These are phyloP conservation scores for Gaertneriomyces sp. DNA, from an alignment of 192 early-diverging fungal genomes.

Conservation along the genomic window DNA sequence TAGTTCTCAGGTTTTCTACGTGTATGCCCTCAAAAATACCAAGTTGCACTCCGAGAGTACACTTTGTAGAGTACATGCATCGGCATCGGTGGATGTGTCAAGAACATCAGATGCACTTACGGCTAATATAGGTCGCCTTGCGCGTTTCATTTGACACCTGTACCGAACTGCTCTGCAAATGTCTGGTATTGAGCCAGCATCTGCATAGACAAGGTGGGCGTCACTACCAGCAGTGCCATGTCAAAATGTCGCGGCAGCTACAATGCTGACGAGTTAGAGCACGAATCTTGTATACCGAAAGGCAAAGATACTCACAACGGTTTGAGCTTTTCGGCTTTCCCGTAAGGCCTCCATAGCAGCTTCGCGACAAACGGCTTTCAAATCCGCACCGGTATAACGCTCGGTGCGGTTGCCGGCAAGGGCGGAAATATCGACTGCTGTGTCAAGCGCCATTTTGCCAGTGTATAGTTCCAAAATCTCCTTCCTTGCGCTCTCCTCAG, in stretches of 20 bases:
- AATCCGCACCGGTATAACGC: conserved; percentile 76
- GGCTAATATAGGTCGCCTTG: too few species aligned
- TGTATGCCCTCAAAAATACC: too few species aligned
- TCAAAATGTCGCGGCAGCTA: conserved; percentile 52
- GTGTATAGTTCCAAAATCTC: conserved; percentile 71
- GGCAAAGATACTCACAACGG: conserved; percentile 19
- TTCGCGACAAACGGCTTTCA: conserved; percentile 63
- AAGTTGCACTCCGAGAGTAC: too few species aligned
- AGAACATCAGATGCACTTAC: too few species aligned
- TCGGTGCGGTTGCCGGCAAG: conserved; percentile 55
- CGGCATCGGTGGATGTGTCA: too few species aligned
- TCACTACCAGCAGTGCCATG: conserved; percentile 49
- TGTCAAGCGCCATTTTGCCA: conserved; percentile 50
- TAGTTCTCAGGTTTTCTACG: too few species aligned
- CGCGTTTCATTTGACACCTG: neutral
- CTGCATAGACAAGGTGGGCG: conserved; percentile 61
- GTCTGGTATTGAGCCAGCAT: conserved; percentile 58
- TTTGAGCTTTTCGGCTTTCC: conserved; percentile 11
- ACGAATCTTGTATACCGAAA: neutral
- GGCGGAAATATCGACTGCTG: conserved; percentile 42
- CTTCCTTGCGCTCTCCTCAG: conserved; percentile 43
- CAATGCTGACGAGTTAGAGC: neutral
- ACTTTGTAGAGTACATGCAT: too few species aligned
- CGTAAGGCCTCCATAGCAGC: conserved; percentile 53
- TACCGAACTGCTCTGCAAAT: conserved; percentile 44